These are phyloP conservation scores for Lentinus brumalis DNA, from an alignment of 768 basidiomycete species.

Conservation along the genomic window DNA sequence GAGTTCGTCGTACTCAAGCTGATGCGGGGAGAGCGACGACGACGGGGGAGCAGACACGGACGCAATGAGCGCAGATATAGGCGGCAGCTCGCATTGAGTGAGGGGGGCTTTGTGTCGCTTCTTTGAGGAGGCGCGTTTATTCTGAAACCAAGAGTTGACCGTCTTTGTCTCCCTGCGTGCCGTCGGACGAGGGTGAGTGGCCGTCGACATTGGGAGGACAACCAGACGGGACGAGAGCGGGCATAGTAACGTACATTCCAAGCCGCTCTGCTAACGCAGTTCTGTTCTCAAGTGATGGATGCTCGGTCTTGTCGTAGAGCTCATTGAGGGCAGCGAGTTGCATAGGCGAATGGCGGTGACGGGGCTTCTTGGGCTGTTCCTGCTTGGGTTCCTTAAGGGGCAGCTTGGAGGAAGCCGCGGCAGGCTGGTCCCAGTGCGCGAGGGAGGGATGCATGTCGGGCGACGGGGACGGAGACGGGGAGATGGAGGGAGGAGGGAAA, in stretches of 20 bases:
- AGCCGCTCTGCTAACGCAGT: slow-evolving; percentile 68
- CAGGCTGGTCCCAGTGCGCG: slow-evolving; percentile 19
- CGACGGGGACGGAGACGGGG: slow-evolving; percentile 15
- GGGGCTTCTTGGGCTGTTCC: slow-evolving; percentile 70
- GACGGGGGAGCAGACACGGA: slow-evolving; percentile 38
- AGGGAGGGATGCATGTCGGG: slow-evolving; percentile 23
- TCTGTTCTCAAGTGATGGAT: slow-evolving; percentile 70
- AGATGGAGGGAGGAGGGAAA: slow-evolving; percentile 17
- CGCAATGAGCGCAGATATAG: slow-evolving; percentile 45
- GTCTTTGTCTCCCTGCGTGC: slow-evolving; percentile 75
- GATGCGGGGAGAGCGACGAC: slow-evolving; percentile 26
- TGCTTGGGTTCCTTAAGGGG: slow-evolving; percentile 24
- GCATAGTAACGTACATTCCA: slow-evolving; percentile 61
- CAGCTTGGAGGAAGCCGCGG: slow-evolving; percentile 32
- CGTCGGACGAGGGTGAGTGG: not conserved
- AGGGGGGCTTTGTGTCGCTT: slow-evolving; percentile 50
- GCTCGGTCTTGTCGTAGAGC: slow-evolving; percentile 76
- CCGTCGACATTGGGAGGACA: not conserved
- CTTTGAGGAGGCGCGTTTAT: slow-evolving; percentile 82
- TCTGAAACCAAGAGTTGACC: slow-evolving; percentile 87
- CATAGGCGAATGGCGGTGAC: slow-evolving; percentile 71
- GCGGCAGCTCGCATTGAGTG: slow-evolving; percentile 35
- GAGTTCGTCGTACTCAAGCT: slow-evolving; percentile 46
- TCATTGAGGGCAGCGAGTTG: slow-evolving; percentile 79
- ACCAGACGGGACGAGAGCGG: slow-evolving; percentile 18